Base-by-base conservation (phyloP, 768 basidiomycete genomes). In the Gyrodon lividus region DNA sequence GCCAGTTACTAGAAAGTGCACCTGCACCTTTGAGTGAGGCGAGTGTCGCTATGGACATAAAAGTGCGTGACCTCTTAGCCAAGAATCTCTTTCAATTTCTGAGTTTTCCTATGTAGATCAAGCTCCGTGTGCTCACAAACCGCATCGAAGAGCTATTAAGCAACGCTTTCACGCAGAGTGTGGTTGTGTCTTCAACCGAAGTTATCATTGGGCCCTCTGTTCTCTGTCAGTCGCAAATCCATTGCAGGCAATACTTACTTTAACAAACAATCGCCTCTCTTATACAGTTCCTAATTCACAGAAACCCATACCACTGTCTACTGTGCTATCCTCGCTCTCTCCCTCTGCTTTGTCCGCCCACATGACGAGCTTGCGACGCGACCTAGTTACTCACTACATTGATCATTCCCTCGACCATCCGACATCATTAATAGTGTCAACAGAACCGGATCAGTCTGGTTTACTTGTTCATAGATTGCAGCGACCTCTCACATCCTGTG, bases 121-220 rank as follows among this genome's bases (percentile, higher is more conserved):
- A 73, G 57, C 76, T 82, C 51, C 77, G 75, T 52, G 76, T 80
- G 8, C 66, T 77, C 22, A 75, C 76, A 60, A 81, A 85, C 49
- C 79, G 79, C 33, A 68, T 81, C 6, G 83, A 89, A 61, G 90
- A 91, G 54, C 83, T 89, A 59, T 73, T 92, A 20, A 79, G 75
- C 56, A 82, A 88, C 42, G 85, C 84, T 3, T 90, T 82, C 60
- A 67, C 78, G 19, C 77, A 82, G 59, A 77, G 84, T 60, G 66
- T 91, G 22, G 60, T 74, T 2, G 64, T 87, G 24, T 75, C 77
- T 22, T 69, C 78, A 4, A 73, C 73, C 14, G 74, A 77, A 52
- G 58, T 89, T 24, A 66, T 70, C 24, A 74, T 90, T 45, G 72
- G 70, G 47, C 69, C 78, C 12, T 73, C 74, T 23, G 75, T 87